Base-by-base conservation (phyloP, 2,329 filamentous ascomycete genomes). In the Ilyonectria destructans region DNA sequence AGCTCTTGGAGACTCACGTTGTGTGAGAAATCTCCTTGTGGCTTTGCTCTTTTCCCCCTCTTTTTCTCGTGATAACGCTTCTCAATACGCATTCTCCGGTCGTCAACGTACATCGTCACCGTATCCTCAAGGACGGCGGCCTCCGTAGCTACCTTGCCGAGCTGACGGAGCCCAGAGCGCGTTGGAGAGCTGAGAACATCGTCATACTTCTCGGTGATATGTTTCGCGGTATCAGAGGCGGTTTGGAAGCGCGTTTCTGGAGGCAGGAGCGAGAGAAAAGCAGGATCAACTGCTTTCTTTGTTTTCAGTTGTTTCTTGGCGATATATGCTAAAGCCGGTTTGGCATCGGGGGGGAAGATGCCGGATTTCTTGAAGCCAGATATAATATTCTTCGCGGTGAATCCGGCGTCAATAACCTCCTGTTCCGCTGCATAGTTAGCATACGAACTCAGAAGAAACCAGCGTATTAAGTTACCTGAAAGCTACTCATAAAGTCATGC, bases 181-280 rank as follows among this genome's bases (percentile, higher is more conserved):
- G 15, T 59, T 40, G 26, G 45, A 15, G 29, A 59, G 57, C n/a
- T 33, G 26, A 59, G 26, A 9, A 59, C 3, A 40, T 59, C n/a
- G 29, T 26, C 21, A 40, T 59, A 59, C 45, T 49, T 37, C 57
- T 59, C 46, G 40, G 23, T 52, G n/a, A 60, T n/a, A 4, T 40
- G 26, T n/a, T 60, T 60, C 23, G 21, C 26, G 31, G 46, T 60
- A 60, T 60, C 29, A 51, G 33, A 51, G 31, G 58, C 31, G 31
- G n/a, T 12, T 60, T 60, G 29, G 33, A 60, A 60, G 33, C 58
- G 58, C 7, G 26, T 51, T 59, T 59, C 23, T 59, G 26, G 33
- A 19, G 35, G 45, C 3, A 52, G n/a, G 29, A 52, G 46, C 6
- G 45, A 60, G n/a, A 31, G 15, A 60, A 26, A 60, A n/a, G 46